Base-by-base conservation (phyloP, 257 asterid species). In the Petrea volubilis region DNA sequence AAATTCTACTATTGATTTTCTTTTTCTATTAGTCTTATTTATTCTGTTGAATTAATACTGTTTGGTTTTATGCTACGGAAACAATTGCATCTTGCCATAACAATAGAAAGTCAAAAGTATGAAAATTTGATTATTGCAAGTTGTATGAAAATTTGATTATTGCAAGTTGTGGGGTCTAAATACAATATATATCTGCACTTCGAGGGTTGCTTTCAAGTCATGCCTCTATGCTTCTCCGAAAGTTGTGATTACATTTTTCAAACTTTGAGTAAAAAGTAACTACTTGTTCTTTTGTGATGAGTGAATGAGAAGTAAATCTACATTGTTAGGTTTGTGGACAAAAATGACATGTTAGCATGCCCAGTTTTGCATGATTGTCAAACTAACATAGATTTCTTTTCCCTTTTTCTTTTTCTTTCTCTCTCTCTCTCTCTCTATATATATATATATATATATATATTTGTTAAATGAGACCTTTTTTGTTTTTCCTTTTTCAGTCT, bases 401-500 rank as follows among this genome's bases (percentile, higher is more conserved):
- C n/a, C n/a, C 2, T 33, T 25, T 49, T 46, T 15, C 29, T 1
- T 60, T 51, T 9, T 63, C 40, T 46, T 61, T 34, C n/a, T n/a
- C n/a, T n/a, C n/a, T n/a, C n/a, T n/a, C n/a, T n/a, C n/a, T n/a
- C n/a, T n/a, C n/a, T n/a, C n/a, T n/a, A n/a, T n/a, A n/a, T n/a
- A n/a, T n/a, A n/a, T n/a, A n/a, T n/a, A n/a, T n/a, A n/a, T n/a
- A n/a, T n/a, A n/a, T n/a, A n/a, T n/a, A n/a, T n/a, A n/a, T 7
- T 70, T 11, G 7, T 56, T 28, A 51, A 63, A 17, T 50, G 17
- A 58, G 2, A 5, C 56, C 50, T 17, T 33, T 40, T 50, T 10
- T 52, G 11, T 52, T 31, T 57, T 49, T 12, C 40, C 58, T 57
- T 20, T 77, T 76, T 24, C 83, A 86, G 92, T 67, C 62, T 17